phyloP scores from a whole-genome alignment of 192 early-diverging fungal species.

The Thamnidium elegans region DNA sequence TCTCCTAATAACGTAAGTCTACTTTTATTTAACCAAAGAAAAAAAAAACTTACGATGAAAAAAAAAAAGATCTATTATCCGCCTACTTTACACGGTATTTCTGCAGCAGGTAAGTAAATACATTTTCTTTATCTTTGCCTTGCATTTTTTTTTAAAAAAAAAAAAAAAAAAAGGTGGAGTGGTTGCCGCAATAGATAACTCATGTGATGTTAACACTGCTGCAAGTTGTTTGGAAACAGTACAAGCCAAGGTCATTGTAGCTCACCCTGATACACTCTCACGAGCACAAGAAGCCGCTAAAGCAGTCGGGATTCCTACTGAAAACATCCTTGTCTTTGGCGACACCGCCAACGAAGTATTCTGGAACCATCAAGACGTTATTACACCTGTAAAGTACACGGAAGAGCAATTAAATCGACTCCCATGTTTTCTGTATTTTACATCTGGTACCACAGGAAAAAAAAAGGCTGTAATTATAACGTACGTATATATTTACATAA shows the following conservation, averaged over 20 bases:
- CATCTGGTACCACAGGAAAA: constrained; percentile 33
- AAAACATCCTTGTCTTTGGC: constrained; percentile 42
- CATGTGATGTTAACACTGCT: constrained; percentile 68
- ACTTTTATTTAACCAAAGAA: not conserved
- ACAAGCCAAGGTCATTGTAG: constrained; percentile 62
- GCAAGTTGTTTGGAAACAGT: constrained; percentile 69
- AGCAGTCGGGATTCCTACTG: constrained; percentile 26
- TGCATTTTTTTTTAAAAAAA: too few relatives aligned
- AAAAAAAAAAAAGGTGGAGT: constrained; percentile 40
- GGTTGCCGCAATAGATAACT: constrained; percentile 70
- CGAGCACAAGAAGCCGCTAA: constrained; percentile 42
- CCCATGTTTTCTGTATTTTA: constrained; percentile 27
- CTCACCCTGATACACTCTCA: constrained; percentile 31
- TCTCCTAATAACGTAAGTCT: constrained; percentile 63
- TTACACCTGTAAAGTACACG: constrained; percentile 22
- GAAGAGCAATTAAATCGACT: constrained; percentile 19
- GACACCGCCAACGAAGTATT: constrained; percentile 15
- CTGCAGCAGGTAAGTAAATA: constrained; percentile 47
- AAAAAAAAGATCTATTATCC: constrained; percentile 52
- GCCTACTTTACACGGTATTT: constrained; percentile 55
- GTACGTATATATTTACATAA: constrained; percentile 11
- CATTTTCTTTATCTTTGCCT: too few relatives aligned
- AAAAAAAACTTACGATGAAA: not conserved
- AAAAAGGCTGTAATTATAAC: constrained; percentile 25
- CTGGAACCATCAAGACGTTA: not conserved